phyloP scores from a whole-genome alignment of 352 stramenopile genomes.

The Phytopythium oedochilum region DNA sequence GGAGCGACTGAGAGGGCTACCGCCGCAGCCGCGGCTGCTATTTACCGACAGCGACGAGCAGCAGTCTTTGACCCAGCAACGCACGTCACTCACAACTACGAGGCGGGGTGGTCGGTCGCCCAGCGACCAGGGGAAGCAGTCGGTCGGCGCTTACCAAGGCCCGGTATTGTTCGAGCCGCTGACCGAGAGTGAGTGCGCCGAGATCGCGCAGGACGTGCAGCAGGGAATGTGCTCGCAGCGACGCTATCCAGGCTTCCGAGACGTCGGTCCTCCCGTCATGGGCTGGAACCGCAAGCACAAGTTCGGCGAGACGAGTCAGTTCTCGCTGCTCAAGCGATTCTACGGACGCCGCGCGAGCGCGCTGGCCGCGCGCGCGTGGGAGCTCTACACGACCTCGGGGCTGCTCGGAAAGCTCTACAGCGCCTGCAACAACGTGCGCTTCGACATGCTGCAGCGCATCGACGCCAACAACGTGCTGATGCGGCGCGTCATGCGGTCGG shows the following conservation, averaged over 20 bases:
- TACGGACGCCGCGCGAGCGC: constrained; percentile 5
- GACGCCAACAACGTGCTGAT: constrained; percentile 27
- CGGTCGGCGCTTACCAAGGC: too few species aligned
- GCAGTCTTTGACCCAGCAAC: not conserved
- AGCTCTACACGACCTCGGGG: constrained; percentile 20
- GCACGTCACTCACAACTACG: constrained; percentile 2
- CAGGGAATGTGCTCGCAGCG: constrained; percentile 15
- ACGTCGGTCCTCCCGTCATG: constrained; percentile 15
- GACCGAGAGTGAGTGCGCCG: constrained; percentile 16
- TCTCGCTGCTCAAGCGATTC: constrained; percentile 29
- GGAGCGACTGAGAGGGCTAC: not conserved
- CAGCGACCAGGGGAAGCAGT: not conserved
- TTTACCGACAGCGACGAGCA: not conserved
- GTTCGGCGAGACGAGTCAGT: constrained; percentile 14
- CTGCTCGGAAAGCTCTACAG: constrained; percentile 32
- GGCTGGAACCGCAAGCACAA: constrained; percentile 33
- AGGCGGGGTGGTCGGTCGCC: not conserved
- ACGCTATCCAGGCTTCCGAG: constrained; percentile 7
- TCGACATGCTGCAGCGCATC: constrained; percentile 30
- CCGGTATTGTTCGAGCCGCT: constrained; percentile 23
- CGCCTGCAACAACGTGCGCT: constrained; percentile 20
- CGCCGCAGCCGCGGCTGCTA: not conserved
- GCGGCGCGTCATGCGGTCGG: constrained; percentile 21
- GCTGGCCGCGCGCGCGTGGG: constrained; percentile 16
- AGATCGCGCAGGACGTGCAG: constrained; percentile 9